Base-by-base conservation (phyloP, 306 rosid species). In the Acacia crassicarpa region DNA sequence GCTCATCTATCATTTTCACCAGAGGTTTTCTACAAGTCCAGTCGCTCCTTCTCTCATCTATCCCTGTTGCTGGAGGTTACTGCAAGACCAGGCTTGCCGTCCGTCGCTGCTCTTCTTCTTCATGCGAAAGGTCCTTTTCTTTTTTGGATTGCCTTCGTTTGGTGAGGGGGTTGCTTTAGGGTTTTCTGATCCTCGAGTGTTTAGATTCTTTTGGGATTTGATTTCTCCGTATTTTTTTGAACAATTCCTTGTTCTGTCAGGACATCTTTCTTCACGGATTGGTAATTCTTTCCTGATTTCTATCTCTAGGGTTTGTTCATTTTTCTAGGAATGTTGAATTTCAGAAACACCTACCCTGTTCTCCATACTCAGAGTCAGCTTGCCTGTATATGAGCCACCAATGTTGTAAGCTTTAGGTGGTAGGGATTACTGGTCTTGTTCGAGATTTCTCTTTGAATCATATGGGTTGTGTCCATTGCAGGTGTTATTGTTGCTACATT, bases 381-480 rank as follows among this genome's bases (percentile, higher is more conserved):
- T 73, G 49, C 74, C 62, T n/a, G 53, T 43, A 23, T 67, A 23
- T 30, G 63, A 15, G 73, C n/a, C 77, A 1, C 33, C 75, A 32
- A 44, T 62, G 32, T 19, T 59, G 40, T 65, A n/a, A 68, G 65
- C 76, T 54, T 35, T n/a, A 46, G 48, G 53, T 51, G 62, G 75
- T 62, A 17, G 67, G 46, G 19, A 45, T 72, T 67, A 53, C 82
- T 40, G 32, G 72, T 81, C 43, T 69, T 10, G 22, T 81, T 65
- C 25, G 16, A 25, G 71, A 5, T 27, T 53, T 44, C 27, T 67
- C n/a, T 82, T 30, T 76, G 73, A 51, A 77, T 62, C 82, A 94
- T 38, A 38, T 94, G 98, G 98, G 98, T 71, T 92, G 98, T 72
- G 94, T 90, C 59, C 81, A 91, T 76, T 89, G 98, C 44, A 92